Evolutionary conservation across 108 stramenopile genomes (phyloP).

Genomic region (Asterionellopsis glacialis): DNA sequence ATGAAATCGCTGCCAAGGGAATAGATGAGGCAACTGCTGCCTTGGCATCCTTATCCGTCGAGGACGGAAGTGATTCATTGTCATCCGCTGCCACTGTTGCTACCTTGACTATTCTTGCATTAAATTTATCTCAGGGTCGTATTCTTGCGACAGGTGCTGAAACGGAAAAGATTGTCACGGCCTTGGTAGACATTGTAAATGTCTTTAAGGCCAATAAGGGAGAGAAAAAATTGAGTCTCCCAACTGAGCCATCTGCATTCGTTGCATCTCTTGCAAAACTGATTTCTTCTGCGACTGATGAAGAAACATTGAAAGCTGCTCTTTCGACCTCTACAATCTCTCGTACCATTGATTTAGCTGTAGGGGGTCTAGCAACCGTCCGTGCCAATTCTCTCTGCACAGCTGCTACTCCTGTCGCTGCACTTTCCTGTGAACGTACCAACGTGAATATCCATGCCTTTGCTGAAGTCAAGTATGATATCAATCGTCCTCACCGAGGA

Average conservation of each 20-base stretch:
- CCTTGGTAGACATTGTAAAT: neutral
- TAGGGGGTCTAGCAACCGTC: neutral
- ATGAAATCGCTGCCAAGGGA: neutral
- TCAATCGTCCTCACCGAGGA: slow-evolving; percentile 47
- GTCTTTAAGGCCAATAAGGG: neutral
- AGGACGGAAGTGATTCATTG: neutral
- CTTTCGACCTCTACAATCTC: neutral
- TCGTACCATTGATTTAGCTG: neutral
- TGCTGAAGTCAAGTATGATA: slow-evolving; percentile 35
- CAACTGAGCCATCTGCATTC: neutral
- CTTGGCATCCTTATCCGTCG: neutral
- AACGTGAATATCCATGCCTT: slow-evolving; percentile 13
- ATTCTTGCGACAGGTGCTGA: neutral
- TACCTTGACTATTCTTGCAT: neutral
- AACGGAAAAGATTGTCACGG: neutral
- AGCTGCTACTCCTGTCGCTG: slow-evolving; percentile 16
- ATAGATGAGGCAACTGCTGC: neutral
- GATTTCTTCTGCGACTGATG: neutral
- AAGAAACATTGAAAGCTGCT: neutral
- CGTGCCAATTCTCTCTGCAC: neutral
- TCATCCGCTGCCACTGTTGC: slow-evolving; percentile 1
- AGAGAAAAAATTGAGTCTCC: neutral
- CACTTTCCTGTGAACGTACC: slow-evolving; percentile 37
- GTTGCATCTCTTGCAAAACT: neutral
- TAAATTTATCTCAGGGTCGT: slow-evolving; percentile 1